Percentiles rank a stretch among this genome's conserved stretches.
Conservation (phyloP, 2,329 filamentous ascomycete species). For the Hypoxylon sp. region DNA sequence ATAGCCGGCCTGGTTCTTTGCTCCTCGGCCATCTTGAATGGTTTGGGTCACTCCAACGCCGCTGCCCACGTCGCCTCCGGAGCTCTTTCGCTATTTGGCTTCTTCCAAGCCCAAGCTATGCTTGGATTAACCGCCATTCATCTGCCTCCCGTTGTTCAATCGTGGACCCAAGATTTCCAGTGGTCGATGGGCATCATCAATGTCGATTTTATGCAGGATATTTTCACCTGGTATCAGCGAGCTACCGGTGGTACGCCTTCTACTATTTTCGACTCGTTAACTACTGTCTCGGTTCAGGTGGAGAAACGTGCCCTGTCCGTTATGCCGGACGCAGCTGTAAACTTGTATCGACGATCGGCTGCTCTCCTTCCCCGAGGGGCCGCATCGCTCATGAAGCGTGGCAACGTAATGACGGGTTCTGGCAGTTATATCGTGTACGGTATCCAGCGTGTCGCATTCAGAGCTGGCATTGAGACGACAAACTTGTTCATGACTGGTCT, state of each 20-base stretch:
- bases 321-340: conserved; percentile 51
- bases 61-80: conserved; percentile 89
- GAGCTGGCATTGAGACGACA: conserved; percentile 80
- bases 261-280: conserved; percentile 77
- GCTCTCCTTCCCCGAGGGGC: conserved; percentile 50
- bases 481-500: conserved; percentile 90
- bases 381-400: conserved; percentile 61
- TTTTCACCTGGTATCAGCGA: conserved; percentile 90
- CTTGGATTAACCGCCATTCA: conserved; percentile 81
- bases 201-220: conserved; percentile 80
- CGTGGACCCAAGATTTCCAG: conserved; percentile 93
- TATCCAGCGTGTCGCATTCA: conserved; percentile 86
- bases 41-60: conserved; percentile 86
- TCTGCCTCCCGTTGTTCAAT: conserved; percentile 82
- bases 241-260: conserved; percentile 84
- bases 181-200: conserved; percentile 93
- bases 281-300: conserved; percentile 79
- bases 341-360: conserved; percentile 50
- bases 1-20: conserved; percentile 82
- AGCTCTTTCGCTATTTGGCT: conserved; percentile 84
- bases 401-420: conserved; percentile 57
- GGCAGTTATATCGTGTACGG: conserved; percentile 73
- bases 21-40: conserved; percentile 84
- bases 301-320: conserved; percentile 64
- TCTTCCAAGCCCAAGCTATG: conserved; percentile 89